Evolutionary conservation across 352 stramenopile genomes (phyloP).

Genomic region (Phytophthora hibernalis): DNA sequence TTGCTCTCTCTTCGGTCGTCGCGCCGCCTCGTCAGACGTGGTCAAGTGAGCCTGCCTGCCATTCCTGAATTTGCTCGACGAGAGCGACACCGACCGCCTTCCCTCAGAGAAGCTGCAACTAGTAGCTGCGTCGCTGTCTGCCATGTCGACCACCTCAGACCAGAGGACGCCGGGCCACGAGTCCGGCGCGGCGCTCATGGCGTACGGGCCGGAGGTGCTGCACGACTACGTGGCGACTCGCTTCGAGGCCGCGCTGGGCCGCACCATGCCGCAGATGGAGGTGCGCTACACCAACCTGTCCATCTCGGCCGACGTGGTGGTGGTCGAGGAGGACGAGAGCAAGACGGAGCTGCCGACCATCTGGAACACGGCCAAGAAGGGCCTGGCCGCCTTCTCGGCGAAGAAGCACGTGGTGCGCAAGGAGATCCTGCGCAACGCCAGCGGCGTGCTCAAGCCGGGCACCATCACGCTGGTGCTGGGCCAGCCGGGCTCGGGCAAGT

Average conservation of each 20-base stretch:
- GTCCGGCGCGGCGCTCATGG: slow-evolving; percentile 32
- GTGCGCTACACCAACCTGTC: slow-evolving; percentile 19
- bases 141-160: slow-evolving; percentile 13
- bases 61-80: slow-evolving; percentile 36
- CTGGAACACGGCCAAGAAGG: slow-evolving; percentile 41
- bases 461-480: slow-evolving; percentile 36
- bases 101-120: slow-evolving; percentile 1
- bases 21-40: background rate
- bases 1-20: slow-evolving; percentile 7
- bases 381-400: background rate
- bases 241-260: slow-evolving; percentile 37
- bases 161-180: slow-evolving; percentile 21
- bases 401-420: slow-evolving; percentile 1
- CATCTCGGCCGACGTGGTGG: slow-evolving; percentile 22
- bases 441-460: slow-evolving; percentile 53
- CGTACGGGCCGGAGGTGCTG: slow-evolving; percentile 33
- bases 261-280: slow-evolving; percentile 31
- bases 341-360: slow-evolving; percentile 44
- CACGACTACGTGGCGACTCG: slow-evolving; percentile 35
- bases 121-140: background rate
- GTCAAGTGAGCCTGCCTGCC: slow-evolving; percentile 20
- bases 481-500: slow-evolving; percentile 35
- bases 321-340: slow-evolving; percentile 22
- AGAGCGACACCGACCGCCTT: slow-evolving; percentile 21
- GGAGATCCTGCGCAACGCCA: slow-evolving; percentile 31